These are phyloP conservation scores for Porcisia hertigi DNA, from an alignment of 208 protist genomes.

Conservation along the genomic window DNA sequence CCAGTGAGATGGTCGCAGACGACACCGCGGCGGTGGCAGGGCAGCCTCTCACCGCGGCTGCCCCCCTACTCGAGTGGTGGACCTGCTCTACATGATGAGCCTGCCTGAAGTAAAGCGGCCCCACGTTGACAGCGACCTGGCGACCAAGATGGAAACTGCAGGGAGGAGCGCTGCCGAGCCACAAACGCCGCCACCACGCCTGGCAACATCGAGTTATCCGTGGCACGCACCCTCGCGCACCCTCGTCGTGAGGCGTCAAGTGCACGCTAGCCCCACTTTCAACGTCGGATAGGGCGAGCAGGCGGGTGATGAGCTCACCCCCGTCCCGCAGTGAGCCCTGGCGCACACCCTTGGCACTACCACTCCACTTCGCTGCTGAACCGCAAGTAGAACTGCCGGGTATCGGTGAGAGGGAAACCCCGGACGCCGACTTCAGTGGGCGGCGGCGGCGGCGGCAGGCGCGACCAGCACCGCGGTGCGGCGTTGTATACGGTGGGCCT, in stretches of 20 bases:
- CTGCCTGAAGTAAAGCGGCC: conserved; percentile 18
- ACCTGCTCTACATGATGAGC: neutral
- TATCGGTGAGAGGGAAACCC: neutral
- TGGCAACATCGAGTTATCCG: neutral
- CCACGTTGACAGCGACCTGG: conserved; percentile 25
- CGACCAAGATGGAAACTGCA: neutral
- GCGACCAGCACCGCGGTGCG: neutral
- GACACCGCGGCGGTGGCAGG: neutral
- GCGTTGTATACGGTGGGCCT: neutral
- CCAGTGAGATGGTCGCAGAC: neutral
- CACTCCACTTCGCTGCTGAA: neutral
- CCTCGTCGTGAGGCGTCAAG: neutral
- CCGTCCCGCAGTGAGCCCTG: neutral
- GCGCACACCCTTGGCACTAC: neutral
- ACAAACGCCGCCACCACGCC: neutral
- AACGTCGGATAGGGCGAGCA: neutral
- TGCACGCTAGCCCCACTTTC: neutral
- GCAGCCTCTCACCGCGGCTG: neutral
- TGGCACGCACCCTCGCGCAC: neutral
- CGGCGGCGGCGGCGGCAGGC: neutral
- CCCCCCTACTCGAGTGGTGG: neutral
- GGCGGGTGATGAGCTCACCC: conserved; percentile 1
- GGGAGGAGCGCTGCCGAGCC: neutral
- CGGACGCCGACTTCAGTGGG: neutral
- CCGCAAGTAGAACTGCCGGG: neutral